Base-by-base conservation (phyloP, 2,329 filamentous ascomycete genomes). In the Gnomoniopsis smithogilvyi region DNA sequence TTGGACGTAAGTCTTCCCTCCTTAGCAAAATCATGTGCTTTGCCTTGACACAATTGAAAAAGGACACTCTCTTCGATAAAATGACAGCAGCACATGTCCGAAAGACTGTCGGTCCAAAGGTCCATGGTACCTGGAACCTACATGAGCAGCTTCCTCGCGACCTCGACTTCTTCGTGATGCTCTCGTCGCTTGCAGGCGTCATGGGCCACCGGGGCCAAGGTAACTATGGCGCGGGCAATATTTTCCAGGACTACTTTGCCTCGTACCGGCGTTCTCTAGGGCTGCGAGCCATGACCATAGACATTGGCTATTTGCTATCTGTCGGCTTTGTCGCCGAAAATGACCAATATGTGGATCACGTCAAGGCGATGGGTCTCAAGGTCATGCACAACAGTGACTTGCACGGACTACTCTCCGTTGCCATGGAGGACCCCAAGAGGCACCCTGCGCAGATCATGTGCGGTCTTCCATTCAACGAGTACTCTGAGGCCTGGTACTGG, bases 161-260 rank as follows among this genome's bases (percentile, higher is more conserved):
- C 14, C 60, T 62, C 14, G 60, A 62, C 45, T 62, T 62, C 45
- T 60, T 60, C 36, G 50, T 62, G 47, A 43, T 53, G 24, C 55
- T 55, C 48, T 62, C 60, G 3, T 62, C 60, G 12, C 34, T 56
- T 19, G 51, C 56, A 1, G 60, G 60, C 30, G 57, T 62, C 6
- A 47, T 48, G 24, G 60, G 60, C 38, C 56, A 60, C 50, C 45
- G 51, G 3, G 50, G 56, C 7, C 60, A 62, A 19, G 60, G 57
- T 12, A 51, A 56, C 26, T 62, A 62, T 46, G 56, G 72, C 0
- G 70, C 71, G 0, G 73, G 70, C 7, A 68, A 69, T 48, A 65
- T 67, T 1, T 76, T 70, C 65, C 70, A 74, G 38, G 73, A 76
- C 61, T 67, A 66, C 1, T 61, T 71, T 17, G 67, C 68, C 0